phyloP scores from a whole-genome alignment of 2,329 filamentous ascomycete genomes.

The Verticillium nubilum region DNA sequence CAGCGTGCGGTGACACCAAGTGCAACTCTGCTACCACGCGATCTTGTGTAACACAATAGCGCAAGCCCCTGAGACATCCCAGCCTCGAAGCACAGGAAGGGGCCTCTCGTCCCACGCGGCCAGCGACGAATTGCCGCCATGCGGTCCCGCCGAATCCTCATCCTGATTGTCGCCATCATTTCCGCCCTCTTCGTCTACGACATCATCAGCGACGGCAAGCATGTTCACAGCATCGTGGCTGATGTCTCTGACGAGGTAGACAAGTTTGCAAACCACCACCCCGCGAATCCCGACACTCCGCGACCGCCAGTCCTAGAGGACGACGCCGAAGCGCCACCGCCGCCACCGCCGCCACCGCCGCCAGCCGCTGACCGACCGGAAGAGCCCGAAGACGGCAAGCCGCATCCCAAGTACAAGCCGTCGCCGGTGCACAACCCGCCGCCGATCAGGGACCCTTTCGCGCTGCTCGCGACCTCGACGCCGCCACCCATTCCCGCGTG shows the following conservation, averaged over 20 bases:
- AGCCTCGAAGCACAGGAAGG: not conserved
- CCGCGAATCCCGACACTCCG: not conserved
- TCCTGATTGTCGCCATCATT: not conserved
- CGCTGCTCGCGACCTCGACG: constrained; percentile 26
- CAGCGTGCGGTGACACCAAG: not conserved
- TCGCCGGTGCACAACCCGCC: constrained; percentile 19
- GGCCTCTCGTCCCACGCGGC: not conserved
- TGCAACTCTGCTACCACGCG: not conserved
- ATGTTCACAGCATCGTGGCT: not conserved
- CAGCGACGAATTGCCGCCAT: not conserved
- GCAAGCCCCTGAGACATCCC: not conserved
- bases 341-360: no score
- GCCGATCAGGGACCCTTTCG: constrained; percentile 36
- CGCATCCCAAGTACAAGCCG: constrained; percentile 1
- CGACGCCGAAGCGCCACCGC: not conserved
- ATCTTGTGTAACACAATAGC: no score
- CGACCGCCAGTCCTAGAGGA: not conserved
- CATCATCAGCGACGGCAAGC: not conserved
- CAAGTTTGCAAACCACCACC: not conserved
- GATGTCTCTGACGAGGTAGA: not conserved
- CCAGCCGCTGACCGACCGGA: not conserved
- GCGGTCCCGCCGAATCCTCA: not conserved
- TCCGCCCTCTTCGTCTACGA: not conserved
- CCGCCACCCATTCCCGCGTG: constrained; percentile 37
- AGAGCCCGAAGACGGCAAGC: not conserved